These are phyloP conservation scores for Boechera stricta DNA, from an alignment of 345 rosid genomes.

Conservation along the genomic window DNA sequence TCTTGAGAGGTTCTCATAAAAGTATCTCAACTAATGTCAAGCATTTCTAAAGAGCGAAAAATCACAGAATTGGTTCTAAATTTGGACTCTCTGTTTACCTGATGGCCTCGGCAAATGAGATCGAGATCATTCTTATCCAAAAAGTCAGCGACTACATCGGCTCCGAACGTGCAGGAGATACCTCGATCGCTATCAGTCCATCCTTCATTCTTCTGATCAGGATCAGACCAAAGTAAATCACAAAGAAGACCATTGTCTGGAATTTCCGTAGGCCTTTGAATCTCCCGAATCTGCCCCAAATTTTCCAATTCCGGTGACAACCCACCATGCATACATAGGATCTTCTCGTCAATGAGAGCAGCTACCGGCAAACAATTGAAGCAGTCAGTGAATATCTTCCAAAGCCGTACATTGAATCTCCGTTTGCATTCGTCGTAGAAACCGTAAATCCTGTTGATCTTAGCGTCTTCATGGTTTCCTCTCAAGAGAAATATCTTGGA, in stretches of 20 bases:
- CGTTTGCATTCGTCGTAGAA: conserved; percentile 99
- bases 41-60: not conserved
- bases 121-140: conserved; percentile 93
- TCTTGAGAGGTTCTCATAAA: conserved; percentile 14
- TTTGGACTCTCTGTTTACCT: conserved; percentile 54
- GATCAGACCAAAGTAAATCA: conserved; percentile 98
- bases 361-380: conserved; percentile 94
- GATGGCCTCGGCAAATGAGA: conserved; percentile 98
- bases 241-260: conserved; percentile 95
- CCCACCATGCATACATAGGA: conserved; percentile 98
- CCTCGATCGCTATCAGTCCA: conserved; percentile 94
- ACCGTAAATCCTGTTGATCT: conserved; percentile 93
- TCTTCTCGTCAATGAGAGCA: conserved; percentile 87
- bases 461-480: conserved; percentile 99
- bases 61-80: not conserved
- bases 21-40: not conserved
- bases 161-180: conserved; percentile 90
- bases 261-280: conserved; percentile 85
- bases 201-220: conserved; percentile 69
- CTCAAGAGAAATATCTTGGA: conserved; percentile 72
- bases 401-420: conserved; percentile 89
- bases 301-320: conserved; percentile 80
- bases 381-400: conserved; percentile 96
- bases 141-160: conserved; percentile 79
- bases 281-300: conserved; percentile 76